Conservation (phyloP, 257 asterid genomes). For the Coffea canephora region DNA sequence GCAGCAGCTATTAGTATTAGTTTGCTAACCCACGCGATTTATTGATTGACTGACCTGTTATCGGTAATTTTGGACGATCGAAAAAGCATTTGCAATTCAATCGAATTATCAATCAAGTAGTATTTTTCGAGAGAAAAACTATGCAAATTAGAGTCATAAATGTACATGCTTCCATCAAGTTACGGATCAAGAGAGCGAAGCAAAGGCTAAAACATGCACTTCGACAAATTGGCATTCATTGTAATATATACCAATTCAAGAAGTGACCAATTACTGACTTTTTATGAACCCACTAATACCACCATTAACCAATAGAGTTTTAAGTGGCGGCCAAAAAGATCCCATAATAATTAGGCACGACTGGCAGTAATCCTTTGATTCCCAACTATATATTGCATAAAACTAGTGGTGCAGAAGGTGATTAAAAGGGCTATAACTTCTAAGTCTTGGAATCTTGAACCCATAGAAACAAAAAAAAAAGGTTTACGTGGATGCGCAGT, state of each 20-base stretch:
- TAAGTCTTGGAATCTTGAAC: no score
- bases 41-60: neutral
- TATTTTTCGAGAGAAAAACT: neutral
- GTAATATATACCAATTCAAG: neutral
- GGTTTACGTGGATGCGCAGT: neutral
- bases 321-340: neutral
- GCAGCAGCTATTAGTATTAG: neutral
- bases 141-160: neutral
- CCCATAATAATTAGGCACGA: neutral
- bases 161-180: neutral
- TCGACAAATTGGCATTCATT: neutral
- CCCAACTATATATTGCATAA: neutral
- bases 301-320: neutral
- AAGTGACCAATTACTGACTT: neutral
- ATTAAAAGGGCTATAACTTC: neutral
- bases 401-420: slow-evolving; percentile 2
- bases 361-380: neutral
- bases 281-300: neutral
- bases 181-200: neutral
- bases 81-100: neutral
- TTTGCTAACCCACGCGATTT: neutral
- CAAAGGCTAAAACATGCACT: neutral
- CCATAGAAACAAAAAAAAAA: no score
- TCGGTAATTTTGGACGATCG: neutral
- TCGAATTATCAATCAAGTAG: neutral